These are phyloP conservation scores for Mesotaenium endlicherianum DNA, from an alignment of 139 green algal species.

Conservation along the genomic window DNA sequence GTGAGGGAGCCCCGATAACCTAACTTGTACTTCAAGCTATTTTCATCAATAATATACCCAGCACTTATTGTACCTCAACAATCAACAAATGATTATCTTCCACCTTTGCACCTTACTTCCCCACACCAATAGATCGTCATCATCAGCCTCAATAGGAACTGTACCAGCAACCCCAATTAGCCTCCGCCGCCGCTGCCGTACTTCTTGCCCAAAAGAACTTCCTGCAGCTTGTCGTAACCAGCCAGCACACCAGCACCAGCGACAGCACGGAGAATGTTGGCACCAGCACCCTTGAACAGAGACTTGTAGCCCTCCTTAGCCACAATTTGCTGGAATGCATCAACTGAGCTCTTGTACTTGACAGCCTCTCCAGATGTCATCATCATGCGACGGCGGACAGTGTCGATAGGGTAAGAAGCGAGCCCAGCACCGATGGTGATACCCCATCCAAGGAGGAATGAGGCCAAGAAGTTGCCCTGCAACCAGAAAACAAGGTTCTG, in stretches of 20 bases:
- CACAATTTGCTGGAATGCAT: conserved; percentile 77
- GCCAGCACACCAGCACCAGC: conserved; percentile 73
- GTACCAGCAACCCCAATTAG: neutral
- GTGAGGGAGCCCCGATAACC: neutral
- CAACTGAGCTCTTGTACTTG: conserved; percentile 60
- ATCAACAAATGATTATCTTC: neutral
- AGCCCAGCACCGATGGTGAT: conserved; percentile 82
- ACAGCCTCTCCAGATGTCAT: conserved; percentile 89
- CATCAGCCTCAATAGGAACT: neutral
- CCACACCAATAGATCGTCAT: neutral
- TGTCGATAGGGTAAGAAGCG: conserved; percentile 98
- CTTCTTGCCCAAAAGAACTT: conserved; percentile 31
- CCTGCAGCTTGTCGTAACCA: conserved; percentile 75
- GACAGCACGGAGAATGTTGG: conserved; percentile 79
- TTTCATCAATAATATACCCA: neutral
- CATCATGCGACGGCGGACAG: conserved; percentile 95
- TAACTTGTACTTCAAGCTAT: too few species aligned
- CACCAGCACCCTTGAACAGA: conserved; percentile 94
- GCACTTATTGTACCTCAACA: neutral
- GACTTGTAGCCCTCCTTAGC: conserved; percentile 84
- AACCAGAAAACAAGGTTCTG: neutral
- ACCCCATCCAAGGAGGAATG: conserved; percentile 45
- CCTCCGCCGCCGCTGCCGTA: conserved; percentile 5
- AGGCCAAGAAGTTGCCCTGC: conserved; percentile 45
- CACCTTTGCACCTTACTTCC: neutral